These are phyloP conservation scores for Trypanosoma cruzi DNA, from an alignment of 208 protist genomes.

Conservation along the genomic window DNA sequence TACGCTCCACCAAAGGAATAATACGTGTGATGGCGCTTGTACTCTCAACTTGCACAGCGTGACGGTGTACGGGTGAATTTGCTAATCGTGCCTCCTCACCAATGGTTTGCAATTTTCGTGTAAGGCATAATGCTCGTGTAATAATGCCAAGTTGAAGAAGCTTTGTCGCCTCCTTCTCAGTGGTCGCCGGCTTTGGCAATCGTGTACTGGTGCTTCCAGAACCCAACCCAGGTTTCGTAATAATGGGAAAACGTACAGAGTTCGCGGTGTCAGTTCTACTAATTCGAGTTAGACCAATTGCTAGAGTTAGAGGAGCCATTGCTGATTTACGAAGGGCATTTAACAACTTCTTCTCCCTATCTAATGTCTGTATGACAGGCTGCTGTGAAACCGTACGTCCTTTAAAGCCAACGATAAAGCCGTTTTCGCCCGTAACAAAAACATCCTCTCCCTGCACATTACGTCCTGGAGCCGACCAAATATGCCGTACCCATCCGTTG, in stretches of 20 bases:
- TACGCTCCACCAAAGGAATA: slow-evolving; percentile 33
- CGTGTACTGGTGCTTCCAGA: no score
- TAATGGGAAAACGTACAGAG: neutral
- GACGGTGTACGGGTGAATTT: neutral
- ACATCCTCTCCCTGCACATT: slow-evolving; percentile 41
- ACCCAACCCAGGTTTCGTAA: neutral
- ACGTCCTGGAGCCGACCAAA: slow-evolving; percentile 28
- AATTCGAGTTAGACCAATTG: neutral
- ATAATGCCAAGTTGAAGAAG: slow-evolving; percentile 15
- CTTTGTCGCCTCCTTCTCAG: neutral
- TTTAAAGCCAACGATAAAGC: slow-evolving; percentile 33
- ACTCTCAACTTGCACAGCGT: slow-evolving; percentile 7
- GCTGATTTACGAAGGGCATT: slow-evolving; percentile 7
- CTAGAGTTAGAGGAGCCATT: neutral
- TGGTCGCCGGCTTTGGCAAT: neutral
- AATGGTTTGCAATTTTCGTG: slow-evolving; percentile 15
- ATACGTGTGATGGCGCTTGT: slow-evolving; percentile 36
- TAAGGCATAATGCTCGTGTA: slow-evolving; percentile 7
- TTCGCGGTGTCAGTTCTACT: neutral
- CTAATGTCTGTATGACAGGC: neutral
- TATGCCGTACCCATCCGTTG: slow-evolving; percentile 43
- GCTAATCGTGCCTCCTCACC: slow-evolving; percentile 14
- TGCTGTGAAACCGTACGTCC: slow-evolving; percentile 18
- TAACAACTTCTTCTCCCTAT: slow-evolving; percentile 1
- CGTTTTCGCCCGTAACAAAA: slow-evolving; percentile 35